phyloP scores from a whole-genome alignment of 495 filamentous ascomycete species.

The Aspergillus steynii region DNA sequence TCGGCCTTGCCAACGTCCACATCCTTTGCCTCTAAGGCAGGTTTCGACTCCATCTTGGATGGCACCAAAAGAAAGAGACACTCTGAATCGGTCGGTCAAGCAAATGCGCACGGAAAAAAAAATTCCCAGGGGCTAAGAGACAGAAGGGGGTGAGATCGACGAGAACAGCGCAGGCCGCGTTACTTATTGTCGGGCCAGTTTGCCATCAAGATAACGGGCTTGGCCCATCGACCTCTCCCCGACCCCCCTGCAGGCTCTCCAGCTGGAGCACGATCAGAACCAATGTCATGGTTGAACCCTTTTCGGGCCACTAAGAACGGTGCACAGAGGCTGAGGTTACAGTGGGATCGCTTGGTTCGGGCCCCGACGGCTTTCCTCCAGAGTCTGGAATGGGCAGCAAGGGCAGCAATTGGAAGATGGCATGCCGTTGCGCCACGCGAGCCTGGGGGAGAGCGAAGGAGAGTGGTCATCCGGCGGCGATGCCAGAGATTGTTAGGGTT shows the following conservation, averaged over 20 bases:
- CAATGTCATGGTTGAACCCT: background rate
- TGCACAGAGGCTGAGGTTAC: slow-evolving; percentile 17
- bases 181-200: slow-evolving; percentile 5
- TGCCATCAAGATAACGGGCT: slow-evolving; percentile 1
- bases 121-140: background rate
- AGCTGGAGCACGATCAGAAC: background rate
- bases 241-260: background rate
- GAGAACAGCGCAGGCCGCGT: background rate
- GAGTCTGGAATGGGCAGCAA: background rate
- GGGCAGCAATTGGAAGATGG: background rate
- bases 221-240: background rate
- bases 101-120: background rate
- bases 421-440: slow-evolving; percentile 6
- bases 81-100: background rate
- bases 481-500: slow-evolving; percentile 6
- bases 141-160: background rate
- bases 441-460: background rate
- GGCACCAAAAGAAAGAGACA: background rate
- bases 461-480: slow-evolving; percentile 2
- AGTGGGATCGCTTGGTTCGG: slow-evolving; percentile 8
- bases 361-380: background rate
- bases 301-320: background rate
- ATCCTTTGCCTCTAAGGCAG: slow-evolving; percentile 1
- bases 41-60: slow-evolving; percentile 1
- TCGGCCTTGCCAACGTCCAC: slow-evolving; percentile 5